Evolutionary conservation across 2,329 filamentous ascomycete species (phyloP).

Genomic region (Paecilomyces sp.): DNA sequence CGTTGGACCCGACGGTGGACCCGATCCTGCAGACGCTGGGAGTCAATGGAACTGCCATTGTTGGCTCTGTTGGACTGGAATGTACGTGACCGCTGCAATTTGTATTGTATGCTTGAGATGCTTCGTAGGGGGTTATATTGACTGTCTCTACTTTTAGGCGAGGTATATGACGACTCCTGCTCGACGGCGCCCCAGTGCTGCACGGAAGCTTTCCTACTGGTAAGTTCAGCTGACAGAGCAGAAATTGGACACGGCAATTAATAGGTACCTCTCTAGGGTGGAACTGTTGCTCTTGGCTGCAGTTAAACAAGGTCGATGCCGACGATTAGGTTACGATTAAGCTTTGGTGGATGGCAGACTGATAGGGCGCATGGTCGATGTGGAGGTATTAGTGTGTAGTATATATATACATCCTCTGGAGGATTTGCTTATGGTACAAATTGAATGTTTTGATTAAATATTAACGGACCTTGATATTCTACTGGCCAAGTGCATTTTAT

Average conservation of each 20-base stretch:
- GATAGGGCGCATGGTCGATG: background rate
- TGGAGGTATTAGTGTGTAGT: background rate
- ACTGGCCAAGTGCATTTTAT: too few species aligned
- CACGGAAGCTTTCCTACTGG: background rate
- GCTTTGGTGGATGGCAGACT: background rate
- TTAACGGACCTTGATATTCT: background rate
- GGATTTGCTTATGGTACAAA: background rate
- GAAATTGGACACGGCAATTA: background rate
- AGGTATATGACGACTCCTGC: background rate
- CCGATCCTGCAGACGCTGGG: background rate
- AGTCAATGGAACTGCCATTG: background rate
- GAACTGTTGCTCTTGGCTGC: background rate
- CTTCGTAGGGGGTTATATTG: background rate
- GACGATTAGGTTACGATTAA: background rate
- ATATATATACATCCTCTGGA: background rate
- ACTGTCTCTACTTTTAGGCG: background rate
- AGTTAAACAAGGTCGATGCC: background rate
- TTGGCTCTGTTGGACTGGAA: background rate
- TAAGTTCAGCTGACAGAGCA: background rate
- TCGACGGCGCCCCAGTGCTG: background rate
- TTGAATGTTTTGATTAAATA: background rate
- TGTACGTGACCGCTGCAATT: background rate
- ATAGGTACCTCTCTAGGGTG: background rate
- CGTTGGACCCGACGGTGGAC: background rate
- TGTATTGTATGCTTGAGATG: too few species aligned